Percentiles rank a stretch among this genome's conserved stretches.
These are phyloP conservation scores for Heimioporus sp. DNA, from an alignment of 768 basidiomycete genomes.

Conservation along the genomic window DNA sequence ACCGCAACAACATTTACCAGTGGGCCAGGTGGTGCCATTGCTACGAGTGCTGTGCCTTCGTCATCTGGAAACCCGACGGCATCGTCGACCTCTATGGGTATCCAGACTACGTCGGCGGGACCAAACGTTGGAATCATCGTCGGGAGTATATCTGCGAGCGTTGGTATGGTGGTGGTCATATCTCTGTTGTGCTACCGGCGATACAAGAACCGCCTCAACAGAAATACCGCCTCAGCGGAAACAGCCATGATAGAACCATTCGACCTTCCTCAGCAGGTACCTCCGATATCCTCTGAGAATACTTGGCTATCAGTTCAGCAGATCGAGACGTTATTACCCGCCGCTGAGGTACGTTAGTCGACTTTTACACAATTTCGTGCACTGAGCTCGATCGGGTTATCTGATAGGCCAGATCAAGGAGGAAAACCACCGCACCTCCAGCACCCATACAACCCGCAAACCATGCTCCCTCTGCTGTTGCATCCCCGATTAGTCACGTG, in stretches of 20 bases:
- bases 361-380: too few species aligned
- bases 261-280: background rate
- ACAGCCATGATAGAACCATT: constrained; percentile 6
- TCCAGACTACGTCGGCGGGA: background rate
- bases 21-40: too few species aligned
- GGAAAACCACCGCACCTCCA: background rate
- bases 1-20: background rate
- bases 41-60: background rate
- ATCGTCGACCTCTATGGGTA: background rate
- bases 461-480: background rate
- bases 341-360: background rate
- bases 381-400: background rate
- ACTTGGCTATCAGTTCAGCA: background rate
- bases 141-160: constrained; percentile 4
- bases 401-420: background rate
- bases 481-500: too few species aligned
- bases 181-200: constrained; percentile 7
- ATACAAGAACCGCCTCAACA: background rate
- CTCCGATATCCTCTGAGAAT: background rate
- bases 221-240: background rate
- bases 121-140: background rate
- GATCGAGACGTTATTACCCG: background rate
- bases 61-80: background rate
- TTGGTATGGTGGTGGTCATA: background rate
- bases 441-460: background rate